phyloP scores from a whole-genome alignment of 768 basidiomycete species.

The Termitomyces sp. region DNA sequence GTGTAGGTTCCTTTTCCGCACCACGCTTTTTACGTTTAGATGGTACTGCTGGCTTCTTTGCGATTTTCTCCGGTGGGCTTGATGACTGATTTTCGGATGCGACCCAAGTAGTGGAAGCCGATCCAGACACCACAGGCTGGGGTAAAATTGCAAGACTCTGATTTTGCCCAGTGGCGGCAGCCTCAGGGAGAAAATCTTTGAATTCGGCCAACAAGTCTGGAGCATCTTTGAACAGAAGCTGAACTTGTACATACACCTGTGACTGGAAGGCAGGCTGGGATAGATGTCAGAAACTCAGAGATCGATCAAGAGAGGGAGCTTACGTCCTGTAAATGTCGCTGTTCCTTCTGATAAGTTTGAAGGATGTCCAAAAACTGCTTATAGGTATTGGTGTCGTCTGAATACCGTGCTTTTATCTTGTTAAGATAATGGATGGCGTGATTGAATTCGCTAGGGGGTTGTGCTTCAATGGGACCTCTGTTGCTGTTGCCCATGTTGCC shows the following conservation, averaged over 20 bases:
- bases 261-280: conserved; percentile 34
- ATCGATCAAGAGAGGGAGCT: conserved; percentile 26
- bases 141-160: conserved; percentile 48
- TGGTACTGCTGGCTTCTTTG: conserved; percentile 43
- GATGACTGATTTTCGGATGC: conserved; percentile 34
- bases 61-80: conserved; percentile 34
- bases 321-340: conserved; percentile 68
- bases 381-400: conserved; percentile 88
- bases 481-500: conserved; percentile 55
- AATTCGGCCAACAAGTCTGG: conserved; percentile 79
- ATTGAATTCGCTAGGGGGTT: conserved; percentile 72
- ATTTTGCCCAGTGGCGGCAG: conserved; percentile 37
- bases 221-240: conserved; percentile 76
- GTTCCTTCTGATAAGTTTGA: conserved; percentile 86
- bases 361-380: conserved; percentile 88
- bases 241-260: conserved; percentile 80
- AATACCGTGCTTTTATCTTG: conserved; percentile 94
- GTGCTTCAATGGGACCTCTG: conserved; percentile 47
- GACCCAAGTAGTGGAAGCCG: conserved; percentile 37
- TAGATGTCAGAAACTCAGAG: background rate
- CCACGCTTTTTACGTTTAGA: conserved; percentile 60
- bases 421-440: conserved; percentile 97
- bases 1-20: conserved; percentile 67
- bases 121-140: conserved; percentile 31
- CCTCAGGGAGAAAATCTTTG: conserved; percentile 77